Evolutionary conservation across 1,139 yeast species (phyloP), one percentile per base, ranked within the genome.

Genomic region (Debaryomyces psychrophilus): DNA sequence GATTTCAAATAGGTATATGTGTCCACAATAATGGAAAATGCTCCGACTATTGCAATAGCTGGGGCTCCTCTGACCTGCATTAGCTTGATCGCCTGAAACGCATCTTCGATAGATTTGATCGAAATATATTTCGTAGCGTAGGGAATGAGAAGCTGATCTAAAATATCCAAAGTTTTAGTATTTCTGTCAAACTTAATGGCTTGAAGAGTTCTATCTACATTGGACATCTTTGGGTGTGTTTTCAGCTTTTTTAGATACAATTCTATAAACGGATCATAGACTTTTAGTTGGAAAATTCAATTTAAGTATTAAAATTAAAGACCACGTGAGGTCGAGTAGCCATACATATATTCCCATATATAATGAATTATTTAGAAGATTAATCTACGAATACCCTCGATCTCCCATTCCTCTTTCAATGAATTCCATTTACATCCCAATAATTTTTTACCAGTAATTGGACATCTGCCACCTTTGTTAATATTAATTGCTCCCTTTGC

Each of bases 61-160:
- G 99, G 99, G 0, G 99, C 99, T 18, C 99, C 99, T 62, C 99
- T 79, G 4, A 95, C 98, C 60, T 88, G 90, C 99, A 93, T 93
- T 50, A 76, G 76, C 62, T 84, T 85, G 63, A 93, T 93, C 15
- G 90, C 96, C 22, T 76, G 74, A 64, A 70, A 90, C 2, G 96
- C 98, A 68, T 86, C 95, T 43, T 80, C 80, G 33, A 86, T 78
- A 25, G 79, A 71, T 28, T 67, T 54, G 48, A 93, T 80, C 1
- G 76, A 63, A 25, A 90, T 71, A 62, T 89, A 93, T 34, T 72
- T 74, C 1, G 95, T 81, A 46, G 85, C 76, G 57, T 89, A 90
- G 0, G 99, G 99, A 37, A 93, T 77, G 23, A 81, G 66, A 15
- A 90, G 75, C 64, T 93, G 99, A 63, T 93, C 95, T 52, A 93